A percentile compares a stretch with the other conserved stretches of the same genome.
Conservation (phyloP, 2,329 filamentous ascomycete species). For the Tetracladium maxilliforme region DNA sequence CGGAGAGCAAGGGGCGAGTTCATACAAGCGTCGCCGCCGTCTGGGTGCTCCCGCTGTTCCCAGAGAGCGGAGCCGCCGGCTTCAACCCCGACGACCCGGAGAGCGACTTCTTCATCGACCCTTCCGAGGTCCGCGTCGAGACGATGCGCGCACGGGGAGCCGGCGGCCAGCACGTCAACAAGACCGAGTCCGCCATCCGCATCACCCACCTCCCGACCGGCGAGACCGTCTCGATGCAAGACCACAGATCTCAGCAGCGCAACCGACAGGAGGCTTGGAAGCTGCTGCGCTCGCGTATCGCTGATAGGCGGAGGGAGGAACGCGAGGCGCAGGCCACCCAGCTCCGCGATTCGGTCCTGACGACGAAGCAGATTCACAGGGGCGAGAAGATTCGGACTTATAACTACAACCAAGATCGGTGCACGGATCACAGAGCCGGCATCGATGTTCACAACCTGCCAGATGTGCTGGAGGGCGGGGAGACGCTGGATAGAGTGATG, state of each 20-base stretch:
- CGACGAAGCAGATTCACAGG: slow-evolving; percentile 68
- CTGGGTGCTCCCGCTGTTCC: slow-evolving; percentile 78
- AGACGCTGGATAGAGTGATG: slow-evolving; percentile 50
- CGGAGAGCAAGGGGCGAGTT: slow-evolving; percentile 79
- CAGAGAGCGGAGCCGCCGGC: slow-evolving; percentile 32
- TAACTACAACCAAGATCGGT: slow-evolving; percentile 55
- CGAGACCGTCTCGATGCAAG: slow-evolving; percentile 82
- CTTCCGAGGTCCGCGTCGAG: slow-evolving; percentile 68
- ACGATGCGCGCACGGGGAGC: slow-evolving; percentile 87
- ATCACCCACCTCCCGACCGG: slow-evolving; percentile 83
- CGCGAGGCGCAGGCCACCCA: slow-evolving; percentile 67
- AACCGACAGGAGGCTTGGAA: slow-evolving; percentile 85
- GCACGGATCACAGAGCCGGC: slow-evolving; percentile 60
- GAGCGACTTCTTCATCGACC: slow-evolving; percentile 83
- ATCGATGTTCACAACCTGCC: slow-evolving; percentile 49
- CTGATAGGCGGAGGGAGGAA: slow-evolving; percentile 64
- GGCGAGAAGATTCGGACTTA: slow-evolving; percentile 83
- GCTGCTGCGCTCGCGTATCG: slow-evolving; percentile 67
- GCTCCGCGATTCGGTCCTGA: slow-evolving; percentile 65
- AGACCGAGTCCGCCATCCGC: slow-evolving; percentile 88
- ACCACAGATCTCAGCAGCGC: slow-evolving; percentile 75
- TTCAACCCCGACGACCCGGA: slow-evolving; percentile 58
- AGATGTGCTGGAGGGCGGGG: slow-evolving; percentile 49
- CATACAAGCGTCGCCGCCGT: slow-evolving; percentile 90
- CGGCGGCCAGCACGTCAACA: slow-evolving; percentile 96